Conservation (phyloP, 139 green algal species). For the Nannochloris sp. region DNA sequence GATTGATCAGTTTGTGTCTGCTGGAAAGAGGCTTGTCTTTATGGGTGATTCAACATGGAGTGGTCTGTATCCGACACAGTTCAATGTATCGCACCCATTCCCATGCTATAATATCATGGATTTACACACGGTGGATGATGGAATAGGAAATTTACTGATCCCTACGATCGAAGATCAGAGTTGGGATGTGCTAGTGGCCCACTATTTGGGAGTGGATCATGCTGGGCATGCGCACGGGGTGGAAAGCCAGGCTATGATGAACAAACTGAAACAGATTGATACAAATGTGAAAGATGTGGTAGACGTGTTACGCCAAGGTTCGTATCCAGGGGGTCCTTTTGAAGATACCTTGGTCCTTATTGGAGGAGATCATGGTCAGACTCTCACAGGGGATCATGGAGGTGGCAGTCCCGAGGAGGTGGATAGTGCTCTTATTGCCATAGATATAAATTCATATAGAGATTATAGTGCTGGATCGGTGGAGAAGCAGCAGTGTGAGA, state of each 20-base stretch:
- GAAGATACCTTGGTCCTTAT: slow-evolving; percentile 79
- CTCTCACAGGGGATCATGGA: slow-evolving; percentile 81
- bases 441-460: slow-evolving; percentile 24
- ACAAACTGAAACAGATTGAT: slow-evolving; percentile 84
- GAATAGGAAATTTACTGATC: slow-evolving; percentile 51
- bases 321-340: slow-evolving; percentile 33
- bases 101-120: slow-evolving; percentile 91
- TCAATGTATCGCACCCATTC: slow-evolving; percentile 53
- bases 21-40: slow-evolving; percentile 46
- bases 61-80: slow-evolving; percentile 61
- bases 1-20: slow-evolving; percentile 59
- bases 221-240: slow-evolving; percentile 79
- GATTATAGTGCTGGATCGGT: too few species aligned
- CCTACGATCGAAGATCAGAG: slow-evolving; percentile 16
- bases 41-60: slow-evolving; percentile 91
- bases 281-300: slow-evolving; percentile 35
- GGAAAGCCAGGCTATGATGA: slow-evolving; percentile 52
- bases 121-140: slow-evolving; percentile 90
- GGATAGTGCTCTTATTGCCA: slow-evolving; percentile 61
- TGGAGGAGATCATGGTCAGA: slow-evolving; percentile 92
- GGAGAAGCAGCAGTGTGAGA: slow-evolving; percentile 3
- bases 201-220: slow-evolving; percentile 95
- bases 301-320: slow-evolving; percentile 28
- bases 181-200: slow-evolving; percentile 86
- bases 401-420: slow-evolving; percentile 76